phyloP scores from a whole-genome alignment of 257 asterid genomes.

The Anisodus tanguticus region DNA sequence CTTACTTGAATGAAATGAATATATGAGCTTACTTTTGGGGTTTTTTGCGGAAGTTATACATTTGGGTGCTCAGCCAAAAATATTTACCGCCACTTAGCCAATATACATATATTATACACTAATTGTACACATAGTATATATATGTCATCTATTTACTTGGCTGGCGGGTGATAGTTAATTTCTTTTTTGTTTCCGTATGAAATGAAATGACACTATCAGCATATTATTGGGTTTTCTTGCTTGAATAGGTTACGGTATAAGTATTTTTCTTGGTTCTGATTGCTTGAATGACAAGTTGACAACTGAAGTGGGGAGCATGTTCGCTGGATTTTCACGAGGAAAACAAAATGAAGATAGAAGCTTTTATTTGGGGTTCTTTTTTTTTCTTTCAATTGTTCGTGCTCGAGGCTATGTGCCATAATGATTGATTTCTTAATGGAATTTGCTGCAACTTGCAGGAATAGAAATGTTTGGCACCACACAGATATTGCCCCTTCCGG shows the following conservation, averaged over 20 bases:
- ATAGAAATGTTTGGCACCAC: conserved; percentile 62
- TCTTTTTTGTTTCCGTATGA: neutral
- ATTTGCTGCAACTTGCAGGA: conserved; percentile 37
- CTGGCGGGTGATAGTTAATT: neutral
- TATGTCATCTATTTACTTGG: neutral
- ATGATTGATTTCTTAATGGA: neutral
- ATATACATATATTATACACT: neutral
- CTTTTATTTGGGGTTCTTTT: neutral
- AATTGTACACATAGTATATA: neutral
- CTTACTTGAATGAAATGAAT: neutral
- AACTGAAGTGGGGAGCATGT: neutral
- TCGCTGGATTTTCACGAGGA: neutral
- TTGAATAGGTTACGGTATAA: neutral
- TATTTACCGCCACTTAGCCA: neutral
- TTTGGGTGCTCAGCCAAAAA: neutral
- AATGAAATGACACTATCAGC: neutral
- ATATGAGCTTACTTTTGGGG: neutral
- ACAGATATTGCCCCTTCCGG: conserved; percentile 82
- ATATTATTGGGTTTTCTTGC: conserved; percentile 17
- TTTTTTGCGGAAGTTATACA: neutral
- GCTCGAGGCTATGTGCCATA: neutral
- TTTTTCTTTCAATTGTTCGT: neutral
- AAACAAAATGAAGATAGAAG: conserved; percentile 4
- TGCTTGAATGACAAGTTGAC: conserved; percentile 9
- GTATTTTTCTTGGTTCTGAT: neutral